Evolutionary conservation across 2,329 filamentous ascomycete genomes (phyloP).

Genomic region (Herpotrichia juniperi): DNA sequence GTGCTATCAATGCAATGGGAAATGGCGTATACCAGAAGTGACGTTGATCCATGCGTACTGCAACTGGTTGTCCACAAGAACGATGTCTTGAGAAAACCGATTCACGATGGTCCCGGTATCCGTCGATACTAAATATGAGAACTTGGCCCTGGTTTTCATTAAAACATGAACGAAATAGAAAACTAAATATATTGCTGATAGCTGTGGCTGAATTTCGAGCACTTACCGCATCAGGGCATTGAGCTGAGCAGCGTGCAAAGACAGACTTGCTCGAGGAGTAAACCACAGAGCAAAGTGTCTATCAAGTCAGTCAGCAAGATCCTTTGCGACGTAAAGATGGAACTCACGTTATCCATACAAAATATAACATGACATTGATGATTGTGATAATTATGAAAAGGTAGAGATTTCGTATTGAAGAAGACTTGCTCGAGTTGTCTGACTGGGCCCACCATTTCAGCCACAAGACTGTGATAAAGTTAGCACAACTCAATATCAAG

Average conservation of each 20-base stretch:
- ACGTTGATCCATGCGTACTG: slow-evolving; percentile 28
- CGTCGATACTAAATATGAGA: slow-evolving; percentile 18
- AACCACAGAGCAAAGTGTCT: slow-evolving; percentile 17
- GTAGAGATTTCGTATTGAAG: slow-evolving; percentile 12
- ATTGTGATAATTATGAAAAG: slow-evolving; percentile 15
- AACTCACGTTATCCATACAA: slow-evolving; percentile 9
- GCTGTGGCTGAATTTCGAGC: too few relatives aligned
- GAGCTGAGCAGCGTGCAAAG: slow-evolving; percentile 17
- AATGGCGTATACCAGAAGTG: slow-evolving; percentile 1
- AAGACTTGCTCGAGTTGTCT: slow-evolving; percentile 9
- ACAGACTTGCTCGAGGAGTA: slow-evolving; percentile 10
- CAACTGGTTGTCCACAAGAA: slow-evolving; percentile 47
- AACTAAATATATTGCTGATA: too few relatives aligned
- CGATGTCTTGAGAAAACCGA: slow-evolving; percentile 50
- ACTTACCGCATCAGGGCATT: slow-evolving; percentile 19
- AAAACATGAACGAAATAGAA: not conserved
- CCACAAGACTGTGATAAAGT: slow-evolving; percentile 6
- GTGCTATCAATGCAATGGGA: not conserved
- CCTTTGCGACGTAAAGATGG: not conserved
- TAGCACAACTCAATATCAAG: not conserved
- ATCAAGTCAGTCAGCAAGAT: not conserved
- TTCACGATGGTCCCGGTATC: slow-evolving; percentile 33
- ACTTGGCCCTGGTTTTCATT: slow-evolving; percentile 11
- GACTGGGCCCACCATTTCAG: slow-evolving; percentile 21
- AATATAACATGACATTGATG: slow-evolving; percentile 10